Evolutionary conservation across 139 green algal genomes (phyloP), one percentile per base, ranked within the genome.

Genomic region (Chlamydomonas urium): DNA sequence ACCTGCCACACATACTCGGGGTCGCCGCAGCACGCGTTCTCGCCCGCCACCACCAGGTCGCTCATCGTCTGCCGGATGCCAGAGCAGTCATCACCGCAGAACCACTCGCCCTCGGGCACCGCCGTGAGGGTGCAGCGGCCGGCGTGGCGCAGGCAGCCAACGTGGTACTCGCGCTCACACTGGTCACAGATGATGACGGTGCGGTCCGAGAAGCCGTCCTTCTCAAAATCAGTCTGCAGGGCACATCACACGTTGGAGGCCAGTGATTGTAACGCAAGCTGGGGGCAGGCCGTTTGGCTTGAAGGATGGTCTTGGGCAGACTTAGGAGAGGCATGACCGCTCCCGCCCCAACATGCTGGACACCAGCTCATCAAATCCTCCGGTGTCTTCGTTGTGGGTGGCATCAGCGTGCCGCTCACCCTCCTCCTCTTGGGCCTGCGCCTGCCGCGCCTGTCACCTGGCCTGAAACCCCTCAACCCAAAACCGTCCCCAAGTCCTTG

Each of bases 121-220:
- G 23, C 57, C 35, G 34, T 85, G 29, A 96, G 79, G 47, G 89
- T 57, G 4, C 37, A 77, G 42, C 79, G 72, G 35, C 79, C 81
- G 29, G 69, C 34, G 47, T 80, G 58, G 26, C 75, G 71, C 69
- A 96, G 79, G 75, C 83, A 88, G 75, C 79, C 83, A 45, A 98
- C 92, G 76, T 98, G 93, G 85, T 91, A 97, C 86, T 98, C 93
- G 33, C 90, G 82, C 84, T 98, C 93, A 81, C 93, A 98, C 75
- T 94, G 88, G 82, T 98, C 93, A 76, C 93, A 98, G 65, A 98
- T 85, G 58, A 97, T 89, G 48, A 97, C 93, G 36, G 93, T 98
- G 79, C 86, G 78, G 33, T 87, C 82, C 33, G 79, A 85, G 80
- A 97, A 98, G 57, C 77, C 85, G 56, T 86, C 92, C 6, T 69